Evolutionary conservation across 176 grass and related monocot genomes (phyloP), one percentile per base, ranked within the genome.

Genomic region (Ensete glaucum): DNA sequence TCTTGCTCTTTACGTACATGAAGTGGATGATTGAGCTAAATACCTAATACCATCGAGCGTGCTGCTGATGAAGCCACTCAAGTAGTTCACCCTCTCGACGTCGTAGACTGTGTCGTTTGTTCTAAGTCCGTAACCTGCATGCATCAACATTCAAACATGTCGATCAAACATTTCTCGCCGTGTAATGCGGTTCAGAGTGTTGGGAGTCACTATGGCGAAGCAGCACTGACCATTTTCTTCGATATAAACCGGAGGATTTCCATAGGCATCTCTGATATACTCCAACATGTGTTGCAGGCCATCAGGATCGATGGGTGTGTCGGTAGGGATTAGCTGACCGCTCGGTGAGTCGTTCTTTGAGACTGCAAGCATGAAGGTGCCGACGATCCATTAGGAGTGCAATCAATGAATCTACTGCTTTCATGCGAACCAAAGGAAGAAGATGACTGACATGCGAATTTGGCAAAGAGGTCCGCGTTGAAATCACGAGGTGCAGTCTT

Each of bases 201-300:
- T 29, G 27, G 34, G 34, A 43, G 34, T 43, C 34, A 43, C 3
- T 43, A 43, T 43, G 34, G 34, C 3, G 34, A 43, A 43, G 11
- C 11, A 29, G 25, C 9, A 80, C 87, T 82, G 77, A 81, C 89
- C 93, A 76, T 92, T 96, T 83, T 96, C 93, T 77, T 96, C 85
- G 0, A 96, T 12, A 78, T 86, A 92, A 67, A 92, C 79, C 52
- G 85, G 87, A 79, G 88, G 56, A 74, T 82, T 88, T 24, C 54
- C 72, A 68, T 96, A 96, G 62, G 67, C 78, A 54, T 81, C 59
- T 34, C 23, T 74, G 50, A 96, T 65, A 80, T 90, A 83, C 53
- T 90, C 71, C 11, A 96, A 83, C 63, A 86, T 76, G 63, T 9
- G 59, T 59, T 68, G 83, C 73, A 96, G 69, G 23, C 92, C 92